These are phyloP conservation scores for Aspergillus fumigatiaffinis DNA, from an alignment of 2,329 filamentous ascomycete genomes.

Conservation along the genomic window DNA sequence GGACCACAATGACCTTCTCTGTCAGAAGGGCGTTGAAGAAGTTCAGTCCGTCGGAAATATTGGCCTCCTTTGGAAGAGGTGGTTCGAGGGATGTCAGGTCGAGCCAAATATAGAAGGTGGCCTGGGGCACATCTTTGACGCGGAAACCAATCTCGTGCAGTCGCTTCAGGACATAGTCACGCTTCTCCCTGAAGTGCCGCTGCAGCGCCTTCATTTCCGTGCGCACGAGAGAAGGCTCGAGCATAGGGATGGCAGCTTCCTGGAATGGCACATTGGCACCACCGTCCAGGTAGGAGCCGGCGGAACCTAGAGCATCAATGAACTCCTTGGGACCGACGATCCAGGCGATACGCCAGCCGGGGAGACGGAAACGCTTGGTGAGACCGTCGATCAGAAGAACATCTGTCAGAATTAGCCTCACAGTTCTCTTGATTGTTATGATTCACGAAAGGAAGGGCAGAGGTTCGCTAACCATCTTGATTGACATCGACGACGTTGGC, in stretches of 20 bases:
- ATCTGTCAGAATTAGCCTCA: constrained; percentile 44
- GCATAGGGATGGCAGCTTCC: constrained; percentile 86
- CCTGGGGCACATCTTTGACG: constrained; percentile 79
- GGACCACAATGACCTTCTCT: constrained; percentile 94
- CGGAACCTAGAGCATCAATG: constrained; percentile 86
- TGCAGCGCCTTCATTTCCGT: constrained; percentile 88
- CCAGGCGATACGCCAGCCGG: constrained; percentile 96
- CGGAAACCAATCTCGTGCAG: constrained; percentile 82
- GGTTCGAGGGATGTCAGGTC: constrained; percentile 50
- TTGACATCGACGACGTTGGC: constrained; percentile 88
- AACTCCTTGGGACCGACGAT: constrained; percentile 95
- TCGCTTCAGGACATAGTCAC: constrained; percentile 80
- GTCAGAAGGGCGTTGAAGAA: constrained; percentile 93
- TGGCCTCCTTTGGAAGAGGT: constrained; percentile 55
- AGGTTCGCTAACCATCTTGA: constrained; percentile 54
- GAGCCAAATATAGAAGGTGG: constrained; percentile 90
- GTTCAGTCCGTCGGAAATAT: constrained; percentile 87
- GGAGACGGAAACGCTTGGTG: constrained; percentile 93
- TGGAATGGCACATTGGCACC: constrained; percentile 95
- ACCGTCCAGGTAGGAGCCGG: constrained; percentile 90
- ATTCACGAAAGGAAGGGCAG: background rate
- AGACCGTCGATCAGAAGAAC: constrained; percentile 93
- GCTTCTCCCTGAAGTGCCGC: constrained; percentile 84
- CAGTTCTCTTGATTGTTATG: background rate
- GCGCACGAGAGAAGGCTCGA: constrained; percentile 77